Evolutionary conservation across 257 asterid genomes (phyloP), one percentile per base, ranked within the genome.

Genomic region (Nicotiana benthamiana): DNA sequence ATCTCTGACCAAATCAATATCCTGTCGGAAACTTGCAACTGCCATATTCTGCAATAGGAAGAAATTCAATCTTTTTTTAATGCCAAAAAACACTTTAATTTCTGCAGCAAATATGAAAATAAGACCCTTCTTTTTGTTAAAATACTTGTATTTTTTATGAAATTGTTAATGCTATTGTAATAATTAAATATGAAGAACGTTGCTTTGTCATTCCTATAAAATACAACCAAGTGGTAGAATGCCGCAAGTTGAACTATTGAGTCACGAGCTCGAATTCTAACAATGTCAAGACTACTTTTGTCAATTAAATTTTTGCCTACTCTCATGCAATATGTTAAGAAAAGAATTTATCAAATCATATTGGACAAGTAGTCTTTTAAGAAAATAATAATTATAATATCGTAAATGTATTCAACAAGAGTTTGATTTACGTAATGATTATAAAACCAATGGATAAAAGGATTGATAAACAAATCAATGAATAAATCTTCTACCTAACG

Each of bases 1-100:
- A 13, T 1, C 54, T 0, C 54, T 1, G 54, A 13, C 15, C 18
- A 3, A 11, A 60, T 83, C 80, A 89, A 52, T 89, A 74, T 2
- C 88, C 87, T 5, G 92, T 85, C 0, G 93, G 91, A 53, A 84
- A 91, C 79, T 80, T 85, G 87, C 95, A 91, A 70, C 64, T 85
- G 40, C 95, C 95, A 75, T 80, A 84, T 28, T 83, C 95, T 89
- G 90, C 86, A 87, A 82, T 48, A 18, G 24, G n/a, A 77, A 0
- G 26, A 40, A 81, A 72, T 54, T 40, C 12, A 59, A 4, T 28
- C 0, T 48, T 75, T 4, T 0, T 24, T 24, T 26, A 63, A 18
- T 1, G 15, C 4, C 22, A 56, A 65, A 63, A 30, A 62, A 51
- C 4, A 77, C 7, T 52, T 36, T 15, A 43, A 74, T 12, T 16